A percentile compares a stretch with the other conserved stretches of the same genome.
phyloP scores from a whole-genome alignment of 2,329 filamentous ascomycete species.

The Raffaelea deltoideospora region DNA sequence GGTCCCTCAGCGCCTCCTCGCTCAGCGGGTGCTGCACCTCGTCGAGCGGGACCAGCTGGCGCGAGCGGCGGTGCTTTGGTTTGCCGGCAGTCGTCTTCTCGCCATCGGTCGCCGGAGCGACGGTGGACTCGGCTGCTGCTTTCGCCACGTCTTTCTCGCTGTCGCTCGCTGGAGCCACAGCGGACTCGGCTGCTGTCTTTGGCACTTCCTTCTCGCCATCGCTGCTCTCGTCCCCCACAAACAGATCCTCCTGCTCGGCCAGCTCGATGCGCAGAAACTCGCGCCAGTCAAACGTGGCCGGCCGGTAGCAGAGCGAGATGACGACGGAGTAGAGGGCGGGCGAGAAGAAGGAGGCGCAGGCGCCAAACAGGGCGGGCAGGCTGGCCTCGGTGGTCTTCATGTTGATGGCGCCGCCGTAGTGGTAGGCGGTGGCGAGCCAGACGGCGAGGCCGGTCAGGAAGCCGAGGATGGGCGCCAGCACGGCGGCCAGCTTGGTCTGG shows the following conservation, averaged over 20 bases:
- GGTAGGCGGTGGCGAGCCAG: constrained; percentile 21
- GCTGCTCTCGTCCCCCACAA: too few species aligned
- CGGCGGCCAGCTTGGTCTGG: constrained; percentile 21
- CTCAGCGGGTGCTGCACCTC: constrained; percentile 18
- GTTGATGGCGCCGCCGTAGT: constrained; percentile 17
- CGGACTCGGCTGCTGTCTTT: not conserved
- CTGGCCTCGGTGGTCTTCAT: constrained; percentile 20
- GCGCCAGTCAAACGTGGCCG: constrained; percentile 17
- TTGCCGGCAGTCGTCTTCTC: not conserved
- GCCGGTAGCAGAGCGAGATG: constrained; percentile 24
- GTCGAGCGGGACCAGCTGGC: constrained; percentile 15
- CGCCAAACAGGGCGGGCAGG: constrained; percentile 27
- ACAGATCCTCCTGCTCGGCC: constrained; percentile 21
- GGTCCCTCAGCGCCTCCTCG: constrained; percentile 1
- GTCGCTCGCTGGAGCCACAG: not conserved
- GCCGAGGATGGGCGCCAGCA: constrained; percentile 19
- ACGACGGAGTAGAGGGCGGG: constrained; percentile 28
- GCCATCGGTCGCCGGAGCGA: not conserved
- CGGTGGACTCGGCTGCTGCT: not conserved
- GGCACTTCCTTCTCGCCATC: not conserved
- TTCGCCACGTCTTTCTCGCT: not conserved
- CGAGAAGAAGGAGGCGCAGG: constrained; percentile 27
- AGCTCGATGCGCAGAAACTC: constrained; percentile 31
- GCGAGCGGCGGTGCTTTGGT: not conserved
- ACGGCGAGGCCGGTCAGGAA: constrained; percentile 17